phyloP scores from a whole-genome alignment of 2,329 filamentous ascomycete genomes.

The Aspergillus hiratsukae region DNA sequence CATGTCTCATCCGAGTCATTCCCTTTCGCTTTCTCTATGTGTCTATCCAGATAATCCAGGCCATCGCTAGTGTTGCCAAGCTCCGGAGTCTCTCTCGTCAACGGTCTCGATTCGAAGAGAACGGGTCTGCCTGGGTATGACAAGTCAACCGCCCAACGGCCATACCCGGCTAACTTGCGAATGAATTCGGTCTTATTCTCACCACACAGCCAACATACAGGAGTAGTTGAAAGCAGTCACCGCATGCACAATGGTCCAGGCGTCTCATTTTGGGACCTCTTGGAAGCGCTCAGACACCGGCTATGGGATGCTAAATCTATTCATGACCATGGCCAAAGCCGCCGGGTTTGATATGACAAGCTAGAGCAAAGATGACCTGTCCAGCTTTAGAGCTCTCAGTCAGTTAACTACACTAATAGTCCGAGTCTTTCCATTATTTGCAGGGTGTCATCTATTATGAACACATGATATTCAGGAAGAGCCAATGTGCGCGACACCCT shows the following conservation, averaged over 20 bases:
- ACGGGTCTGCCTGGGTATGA: background rate
- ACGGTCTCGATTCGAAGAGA: background rate
- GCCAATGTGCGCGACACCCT: background rate
- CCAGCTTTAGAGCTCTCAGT: background rate
- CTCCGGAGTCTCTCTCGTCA: background rate
- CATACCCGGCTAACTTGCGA: background rate
- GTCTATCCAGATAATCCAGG: background rate
- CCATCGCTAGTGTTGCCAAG: background rate
- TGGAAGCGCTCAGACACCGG: background rate
- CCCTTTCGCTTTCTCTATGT: background rate
- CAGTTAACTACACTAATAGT: background rate
- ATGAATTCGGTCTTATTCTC: background rate
- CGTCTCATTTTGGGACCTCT: background rate
- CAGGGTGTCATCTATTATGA: background rate
- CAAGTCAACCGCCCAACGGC: background rate
- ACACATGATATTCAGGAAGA: background rate
- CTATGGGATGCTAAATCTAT: background rate
- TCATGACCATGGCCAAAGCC: background rate
- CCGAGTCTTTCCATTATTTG: background rate
- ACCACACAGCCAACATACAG: background rate
- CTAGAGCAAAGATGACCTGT: slow-evolving; percentile 6
- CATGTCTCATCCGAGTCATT: background rate
- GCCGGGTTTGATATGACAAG: slow-evolving; percentile 6
- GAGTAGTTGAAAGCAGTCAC: too few species aligned
- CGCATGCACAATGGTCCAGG: background rate